Base-by-base conservation (phyloP, 148 eudicot genomes). In the Pouteria glomerata region DNA sequence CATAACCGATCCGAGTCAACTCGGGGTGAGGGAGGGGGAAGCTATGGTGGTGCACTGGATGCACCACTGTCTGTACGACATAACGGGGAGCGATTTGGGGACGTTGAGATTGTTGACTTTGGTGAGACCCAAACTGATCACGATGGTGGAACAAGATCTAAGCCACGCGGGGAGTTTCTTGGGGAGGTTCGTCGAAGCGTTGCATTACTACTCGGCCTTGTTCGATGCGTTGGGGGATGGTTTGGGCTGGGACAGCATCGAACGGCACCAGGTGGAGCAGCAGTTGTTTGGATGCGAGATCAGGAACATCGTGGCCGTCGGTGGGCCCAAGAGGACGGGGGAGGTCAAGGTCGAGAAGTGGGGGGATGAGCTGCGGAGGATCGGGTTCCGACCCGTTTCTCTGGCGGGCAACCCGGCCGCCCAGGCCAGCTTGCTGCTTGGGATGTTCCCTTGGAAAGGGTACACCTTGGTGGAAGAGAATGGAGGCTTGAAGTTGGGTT, bases 201-300 rank as follows among this genome's bases (percentile, higher is more conserved):
- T 91, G 68, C 95, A 89, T 82, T 91, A 89, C 44, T 91, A 91
- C 44, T 91, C 95, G 14, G 97, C 97, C 1, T 48, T 91, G 80
- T 89, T 91, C 37, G 97, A 91, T 60, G 90, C 95, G 8, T 37
- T 91, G 13, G 97, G 91, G 23, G 95, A 84, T 27, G 89, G 91
- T 0, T 57, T 78, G 24, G 87, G 80, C 15, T 68, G 11, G 76
- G 90, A 85, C 29, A 79, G 79, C n/a, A 35, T 73, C 5, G 83
- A 86, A 57, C 57, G 97, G 77, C 82, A 89, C 62, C 72, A 75
- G 63, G 95, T 89, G 71, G 97, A 91, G 84, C 87, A 83, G 42
- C 85, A 85, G 64, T 37, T 91, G 37, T 77, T 91, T 31, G 94
- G 89, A 56, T 55, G 84, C 30, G 97, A 91, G 83, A 91, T 91